A percentile compares a stretch with the other conserved stretches of the same genome.
Evolutionary conservation across 805 yeast species (phyloP).

Genomic region (Dipodascus albidus): DNA sequence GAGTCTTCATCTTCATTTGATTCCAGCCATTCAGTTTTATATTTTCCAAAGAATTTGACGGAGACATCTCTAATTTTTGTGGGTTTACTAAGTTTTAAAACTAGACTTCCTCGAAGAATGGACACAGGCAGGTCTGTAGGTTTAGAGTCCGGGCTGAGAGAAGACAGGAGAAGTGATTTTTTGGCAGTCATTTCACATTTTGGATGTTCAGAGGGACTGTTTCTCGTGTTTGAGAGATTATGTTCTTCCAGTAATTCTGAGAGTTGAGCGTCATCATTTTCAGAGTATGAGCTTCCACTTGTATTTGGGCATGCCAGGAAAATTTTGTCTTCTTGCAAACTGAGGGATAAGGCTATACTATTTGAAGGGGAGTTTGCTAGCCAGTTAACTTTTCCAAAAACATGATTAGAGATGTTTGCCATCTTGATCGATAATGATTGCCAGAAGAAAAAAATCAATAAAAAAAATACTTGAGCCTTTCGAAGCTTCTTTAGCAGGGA

Average conservation of each 20-base stretch:
- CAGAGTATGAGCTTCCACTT: neutral
- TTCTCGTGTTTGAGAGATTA: no score
- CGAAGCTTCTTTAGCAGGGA: no score
- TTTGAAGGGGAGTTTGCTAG: neutral
- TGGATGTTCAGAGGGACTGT: neutral
- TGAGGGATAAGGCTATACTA: neutral
- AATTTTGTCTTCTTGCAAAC: neutral
- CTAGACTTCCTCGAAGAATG: constrained; percentile 65
- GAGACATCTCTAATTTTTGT: constrained; percentile 57
- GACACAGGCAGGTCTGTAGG: constrained; percentile 25
- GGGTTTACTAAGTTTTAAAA: constrained; percentile 60
- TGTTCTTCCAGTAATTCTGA: neutral
- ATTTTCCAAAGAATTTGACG: constrained; percentile 51
- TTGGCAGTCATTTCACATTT: neutral
- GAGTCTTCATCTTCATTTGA: constrained; percentile 26
- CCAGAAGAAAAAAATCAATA: no score
- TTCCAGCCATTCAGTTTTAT: constrained; percentile 87
- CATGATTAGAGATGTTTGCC: neutral
- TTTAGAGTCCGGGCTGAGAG: neutral
- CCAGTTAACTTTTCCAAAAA: neutral
- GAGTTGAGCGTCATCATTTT: neutral
- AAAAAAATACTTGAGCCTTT: no score
- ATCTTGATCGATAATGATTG: no score
- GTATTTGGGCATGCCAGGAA: constrained; percentile 1
- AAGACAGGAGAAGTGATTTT: neutral